A percentile compares a stretch with the other conserved stretches of the same genome.
These are phyloP conservation scores for Durotheca rogersii DNA, from an alignment of 495 filamentous ascomycete genomes.

Conservation along the genomic window DNA sequence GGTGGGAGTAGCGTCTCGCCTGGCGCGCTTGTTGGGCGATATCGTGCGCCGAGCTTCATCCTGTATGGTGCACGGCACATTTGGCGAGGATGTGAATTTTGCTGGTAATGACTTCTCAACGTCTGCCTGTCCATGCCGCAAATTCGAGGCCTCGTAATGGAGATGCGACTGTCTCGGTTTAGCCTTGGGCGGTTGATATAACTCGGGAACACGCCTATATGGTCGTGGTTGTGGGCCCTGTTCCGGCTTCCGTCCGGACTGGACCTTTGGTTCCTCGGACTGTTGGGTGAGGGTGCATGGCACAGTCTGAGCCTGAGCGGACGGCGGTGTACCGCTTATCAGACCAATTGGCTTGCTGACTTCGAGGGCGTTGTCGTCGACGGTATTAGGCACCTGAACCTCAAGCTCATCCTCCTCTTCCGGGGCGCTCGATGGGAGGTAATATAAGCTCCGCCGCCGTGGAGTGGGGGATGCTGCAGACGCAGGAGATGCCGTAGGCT, in stretches of 20 bases:
- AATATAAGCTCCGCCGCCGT: neutral
- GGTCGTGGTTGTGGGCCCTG: constrained; percentile 7
- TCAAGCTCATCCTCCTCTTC: constrained; percentile 56
- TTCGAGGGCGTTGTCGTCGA: constrained; percentile 37
- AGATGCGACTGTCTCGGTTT: constrained; percentile 2
- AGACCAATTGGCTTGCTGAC: constrained; percentile 20
- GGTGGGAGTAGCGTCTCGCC: neutral
- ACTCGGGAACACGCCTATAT: constrained; percentile 11
- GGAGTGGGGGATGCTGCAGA: too few relatives aligned
- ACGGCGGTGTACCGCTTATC: constrained; percentile 39
- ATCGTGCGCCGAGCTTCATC: neutral
- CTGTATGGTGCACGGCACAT: constrained; percentile 33
- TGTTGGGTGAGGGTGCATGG: constrained; percentile 38
- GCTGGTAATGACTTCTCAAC: constrained; percentile 15
- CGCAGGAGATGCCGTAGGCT: constrained; percentile 15
- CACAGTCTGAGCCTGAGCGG: constrained; percentile 46
- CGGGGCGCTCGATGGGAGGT: constrained; percentile 39
- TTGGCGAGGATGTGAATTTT: constrained; percentile 17
- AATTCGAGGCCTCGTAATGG: neutral
- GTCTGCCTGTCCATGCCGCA: neutral
- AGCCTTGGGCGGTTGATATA: constrained; percentile 20
- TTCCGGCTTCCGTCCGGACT: neutral
- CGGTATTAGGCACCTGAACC: constrained; percentile 51
- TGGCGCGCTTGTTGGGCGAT: neutral
- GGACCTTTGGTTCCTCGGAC: constrained; percentile 6